Conservation (phyloP, 768 basidiomycete species). For the Naematelia encephala region DNA sequence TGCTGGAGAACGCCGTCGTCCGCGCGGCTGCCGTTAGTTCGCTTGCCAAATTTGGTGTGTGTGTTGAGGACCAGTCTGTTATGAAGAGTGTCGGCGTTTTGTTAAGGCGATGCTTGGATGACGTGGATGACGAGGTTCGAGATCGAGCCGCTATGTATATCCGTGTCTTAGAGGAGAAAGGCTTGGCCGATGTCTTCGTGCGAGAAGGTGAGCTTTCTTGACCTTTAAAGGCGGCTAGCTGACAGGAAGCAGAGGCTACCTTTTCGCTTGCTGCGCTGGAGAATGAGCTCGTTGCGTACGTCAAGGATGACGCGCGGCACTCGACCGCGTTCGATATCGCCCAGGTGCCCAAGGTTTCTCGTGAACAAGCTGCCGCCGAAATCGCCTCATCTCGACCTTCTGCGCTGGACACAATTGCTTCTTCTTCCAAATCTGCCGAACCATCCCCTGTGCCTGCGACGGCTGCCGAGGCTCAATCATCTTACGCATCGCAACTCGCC, state of each 20-base stretch:
- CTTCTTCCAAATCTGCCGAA: slow-evolving; percentile 57
- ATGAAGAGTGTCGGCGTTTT: slow-evolving; percentile 84
- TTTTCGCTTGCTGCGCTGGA: slow-evolving; percentile 88
- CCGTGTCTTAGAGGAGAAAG: slow-evolving; percentile 71
- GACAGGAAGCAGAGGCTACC: slow-evolving; percentile 69
- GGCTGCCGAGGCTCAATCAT: slow-evolving; percentile 80
- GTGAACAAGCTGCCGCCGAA: slow-evolving; percentile 84
- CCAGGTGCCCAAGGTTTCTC: slow-evolving; percentile 88
- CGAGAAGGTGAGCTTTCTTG: slow-evolving; percentile 69
- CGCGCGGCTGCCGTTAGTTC: slow-evolving; percentile 92
- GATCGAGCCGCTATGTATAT: slow-evolving; percentile 96
- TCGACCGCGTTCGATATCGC: slow-evolving; percentile 77
- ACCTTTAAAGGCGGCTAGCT: neutral
- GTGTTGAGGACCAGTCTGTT: slow-evolving; percentile 70
- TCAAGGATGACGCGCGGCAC: slow-evolving; percentile 72
- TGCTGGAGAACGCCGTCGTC: slow-evolving; percentile 95
- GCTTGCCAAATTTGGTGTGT: slow-evolving; percentile 94
- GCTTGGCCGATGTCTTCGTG: slow-evolving; percentile 78
- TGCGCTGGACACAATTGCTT: slow-evolving; percentile 74
- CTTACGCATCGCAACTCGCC: slow-evolving; percentile 77
- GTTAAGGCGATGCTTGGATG: slow-evolving; percentile 86
- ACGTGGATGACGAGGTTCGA: slow-evolving; percentile 97
- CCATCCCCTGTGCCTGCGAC: slow-evolving; percentile 66
- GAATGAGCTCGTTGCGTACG: slow-evolving; percentile 85
- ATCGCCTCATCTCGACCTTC: slow-evolving; percentile 73